Percentiles rank a stretch among this genome's conserved stretches.
Evolutionary conservation across 2,329 filamentous ascomycete species (phyloP).

Genomic region (Lasiodiplodia gonubiensis): DNA sequence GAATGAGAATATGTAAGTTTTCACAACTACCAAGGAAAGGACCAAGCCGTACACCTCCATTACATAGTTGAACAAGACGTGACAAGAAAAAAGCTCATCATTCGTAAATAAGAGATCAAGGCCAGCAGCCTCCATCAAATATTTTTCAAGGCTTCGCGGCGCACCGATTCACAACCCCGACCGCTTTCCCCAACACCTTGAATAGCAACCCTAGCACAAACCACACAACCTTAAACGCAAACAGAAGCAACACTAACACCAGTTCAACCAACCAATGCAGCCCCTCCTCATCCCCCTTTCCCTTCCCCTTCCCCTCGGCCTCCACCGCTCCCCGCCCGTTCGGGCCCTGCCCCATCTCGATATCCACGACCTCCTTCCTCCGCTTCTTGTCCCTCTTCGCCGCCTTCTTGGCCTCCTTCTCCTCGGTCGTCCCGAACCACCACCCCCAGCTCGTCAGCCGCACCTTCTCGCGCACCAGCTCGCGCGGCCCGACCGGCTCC

Average conservation of each 20-base stretch:
- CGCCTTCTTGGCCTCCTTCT: not conserved
- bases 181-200: constrained; percentile 48
- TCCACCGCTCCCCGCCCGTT: not conserved
- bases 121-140: too few species aligned
- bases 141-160: constrained; percentile 40
- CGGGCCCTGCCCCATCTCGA: constrained; percentile 11
- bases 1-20: too few species aligned
- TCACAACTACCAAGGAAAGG: too few species aligned
- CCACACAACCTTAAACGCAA: constrained; percentile 51
- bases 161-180: constrained; percentile 46
- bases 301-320: not conserved
- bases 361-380: constrained; percentile 28
- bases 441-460: not conserved
- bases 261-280: constrained; percentile 45
- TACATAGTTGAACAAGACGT: too few species aligned
- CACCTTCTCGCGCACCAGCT: constrained; percentile 8
- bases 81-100: too few species aligned
- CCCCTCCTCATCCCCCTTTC: not conserved
- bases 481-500: not conserved
- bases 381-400: not conserved
- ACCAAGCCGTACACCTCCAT: too few species aligned
- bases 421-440: constrained; percentile 30
- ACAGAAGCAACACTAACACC: constrained; percentile 47
- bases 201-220: constrained; percentile 50
- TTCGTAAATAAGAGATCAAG: too few species aligned